Evolutionary conservation across 2,329 filamentous ascomycete species (phyloP), one percentile per base, ranked within the genome.

Genomic region (Biscogniauxia marginata): DNA sequence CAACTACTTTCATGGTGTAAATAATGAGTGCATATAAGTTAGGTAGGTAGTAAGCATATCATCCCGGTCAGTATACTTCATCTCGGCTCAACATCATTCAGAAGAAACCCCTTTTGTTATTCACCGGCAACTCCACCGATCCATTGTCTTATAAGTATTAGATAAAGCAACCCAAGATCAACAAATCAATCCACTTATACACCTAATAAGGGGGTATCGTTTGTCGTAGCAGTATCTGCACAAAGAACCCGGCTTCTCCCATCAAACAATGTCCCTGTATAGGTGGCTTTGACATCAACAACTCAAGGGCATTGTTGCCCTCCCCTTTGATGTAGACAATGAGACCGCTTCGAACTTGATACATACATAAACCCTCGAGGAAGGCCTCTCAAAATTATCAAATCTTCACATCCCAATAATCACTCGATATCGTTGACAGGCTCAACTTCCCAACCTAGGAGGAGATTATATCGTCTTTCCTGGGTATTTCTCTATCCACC

Each of bases 301-400:
- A 49, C 30, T 55, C 59, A 61, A 58, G 56, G n/a, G 5, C 22
- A 54, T 54, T 49, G 9, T 54, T 13, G 9, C 16, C 2, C 5
- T 22, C n/a, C 30, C 9, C n/a, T 39, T 2, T 16, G 7, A 6
- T 16, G 6, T n/a, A n/a, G 11, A 39, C 13, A 39, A 39, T 16
- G 13, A 39, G 30, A 16, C 13, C 30, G 7, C 11, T 6, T 11
- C 5, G 13, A 6, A 39, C 3, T 39, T 39, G 30, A 39, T 39
- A 16, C n/a, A 34, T 34, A 39, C n/a, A 39, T 39, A 39, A 16
- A 16, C 30, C 30, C 30, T 39, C 30, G 13, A 39, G 11, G 13
- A n/a, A 9, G 13, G 6, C 9, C 23, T 11, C 6, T 34, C 2
- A 58, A 54, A 54, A 50, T 18, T 43, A 46, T 34, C 22, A 18